Base-by-base conservation (phyloP, 2,329 filamentous ascomycete genomes). In the Pestalotiopsis sp. region DNA sequence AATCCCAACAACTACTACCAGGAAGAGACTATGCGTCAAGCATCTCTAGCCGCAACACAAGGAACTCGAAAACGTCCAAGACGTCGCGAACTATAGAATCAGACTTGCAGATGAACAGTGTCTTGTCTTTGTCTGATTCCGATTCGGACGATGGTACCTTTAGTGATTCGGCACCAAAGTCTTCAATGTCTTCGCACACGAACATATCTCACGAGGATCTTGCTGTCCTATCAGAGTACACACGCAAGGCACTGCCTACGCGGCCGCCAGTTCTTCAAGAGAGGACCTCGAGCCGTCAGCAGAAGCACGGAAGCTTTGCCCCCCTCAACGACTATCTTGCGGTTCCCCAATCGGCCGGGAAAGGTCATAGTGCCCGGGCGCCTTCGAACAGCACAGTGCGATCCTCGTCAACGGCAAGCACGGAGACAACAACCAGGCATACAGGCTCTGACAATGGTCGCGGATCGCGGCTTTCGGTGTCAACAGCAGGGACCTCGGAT, bases 21-120 rank as follows among this genome's bases (percentile, higher is more conserved):
- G 78, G 77, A 4, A 79, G 77, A 12, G 83, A 84, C 66, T 86
- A 82, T 70, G 82, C 83, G 9, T 82, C 82, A 2, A 89, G 87
- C 73, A 78, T 88, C 66, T 88, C 86, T 3, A 89, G 86, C 68
- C 82, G 85, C 49, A 83, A 88, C 66, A 89, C 86, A 1, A 82
- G 85, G 58, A 87, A 84, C 0, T 89, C 87, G 1, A 86, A 84
- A 57, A 87, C 85, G 0, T 89, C 87, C 1, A 86, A 84, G 72
- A 83, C 84, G 0, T 88, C 86, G 0, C 82, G 86, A 72, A 77
- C 87, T 17, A 76, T 83, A 6, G 84, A 85, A 45, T 81, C 85
- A 2, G 86, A 90, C 69, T 78, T 89, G 5, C 81, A 86, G 57
- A 82, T 86, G 65, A 87, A 82, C 69, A 89, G 87, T 70, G 82